phyloP scores from a whole-genome alignment of 345 rosid species.

The Passiflora organensis region DNA sequence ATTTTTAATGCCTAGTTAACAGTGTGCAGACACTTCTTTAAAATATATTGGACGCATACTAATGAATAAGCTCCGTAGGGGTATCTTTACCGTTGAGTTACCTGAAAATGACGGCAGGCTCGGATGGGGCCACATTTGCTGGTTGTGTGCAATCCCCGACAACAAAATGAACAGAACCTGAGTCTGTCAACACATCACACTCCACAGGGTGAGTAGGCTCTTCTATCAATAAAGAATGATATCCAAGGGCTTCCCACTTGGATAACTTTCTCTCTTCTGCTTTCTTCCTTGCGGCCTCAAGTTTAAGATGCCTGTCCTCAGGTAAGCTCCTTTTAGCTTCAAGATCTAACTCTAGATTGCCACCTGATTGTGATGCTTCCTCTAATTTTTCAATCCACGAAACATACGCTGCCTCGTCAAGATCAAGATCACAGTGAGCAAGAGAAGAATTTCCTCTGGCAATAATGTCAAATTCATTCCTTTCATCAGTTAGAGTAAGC shows the following conservation, averaged over 20 bases:
- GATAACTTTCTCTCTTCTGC: conserved; percentile 65
- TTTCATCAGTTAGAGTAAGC: conserved; percentile 34
- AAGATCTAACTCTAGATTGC: conserved; percentile 29
- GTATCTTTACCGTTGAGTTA: conserved; percentile 14
- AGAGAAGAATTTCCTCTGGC: conserved; percentile 28
- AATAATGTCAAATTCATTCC: conserved; percentile 16
- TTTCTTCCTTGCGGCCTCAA: conserved; percentile 60
- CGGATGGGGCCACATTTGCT: conserved; percentile 47
- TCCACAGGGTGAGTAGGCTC: conserved; percentile 40
- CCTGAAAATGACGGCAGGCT: conserved; percentile 80
- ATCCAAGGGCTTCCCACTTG: conserved; percentile 73
- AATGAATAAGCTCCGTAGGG: neutral
- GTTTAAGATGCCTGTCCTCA: conserved; percentile 41
- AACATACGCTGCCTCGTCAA: conserved; percentile 79
- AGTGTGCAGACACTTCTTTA: neutral
- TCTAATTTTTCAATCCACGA: conserved; percentile 80
- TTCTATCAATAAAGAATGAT: conserved; percentile 57
- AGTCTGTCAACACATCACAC: conserved; percentile 40
- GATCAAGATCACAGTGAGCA: conserved; percentile 39
- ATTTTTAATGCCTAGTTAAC: neutral
- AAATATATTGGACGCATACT: neutral
- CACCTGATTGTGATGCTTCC: conserved; percentile 42
- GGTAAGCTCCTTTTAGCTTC: conserved; percentile 37
- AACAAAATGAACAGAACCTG: conserved; percentile 64
- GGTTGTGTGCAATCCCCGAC: conserved; percentile 84